Base-by-base conservation (phyloP, 305 asterid genomes). In the Plantago coronopus region DNA sequence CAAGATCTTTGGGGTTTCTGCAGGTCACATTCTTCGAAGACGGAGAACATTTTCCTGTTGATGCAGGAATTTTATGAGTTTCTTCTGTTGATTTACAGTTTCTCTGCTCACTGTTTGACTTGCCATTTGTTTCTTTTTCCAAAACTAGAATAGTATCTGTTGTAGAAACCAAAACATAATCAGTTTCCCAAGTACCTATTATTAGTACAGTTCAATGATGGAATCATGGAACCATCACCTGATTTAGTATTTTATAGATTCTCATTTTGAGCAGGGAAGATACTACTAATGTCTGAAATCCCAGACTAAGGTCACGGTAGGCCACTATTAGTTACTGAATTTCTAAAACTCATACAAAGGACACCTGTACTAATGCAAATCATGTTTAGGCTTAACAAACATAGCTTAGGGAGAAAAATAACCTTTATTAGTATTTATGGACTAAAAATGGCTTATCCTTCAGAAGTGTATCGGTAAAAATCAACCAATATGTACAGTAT, bases 1-100 rank as follows among this genome's bases (percentile, higher is more conserved):
- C 44, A 63, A 63, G 65, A 61, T 73, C 71, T 56, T 73, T 58
- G 70, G 57, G 48, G 62, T 72, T 72, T 71, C 78, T 68, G 72
- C 67, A 56, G 51, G 29, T 66, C 48, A 60, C 62, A 57, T 65
- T 70, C 64, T 70, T 66, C 54, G 81, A 64, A 57, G 47, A 34
- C 31, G 66, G 72, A 70, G 70, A 65, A 60, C 46, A 47, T 34
- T 71, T 57, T 64, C 23, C 22, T 45, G 37, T 60, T 66, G 85
- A 70, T 47, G 64, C 74, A 58, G 53, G 71, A 57, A 49, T 9
- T 42, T 68, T 57, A 23, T 73, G 63, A 49, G 64, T 60, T 57
- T 58, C 46, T 65, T 57, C 68, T 5, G 40, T 38, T 45, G 72
- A 64, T 37, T 40, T 61, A 48, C 70, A 54, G 57, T 54, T 68